phyloP scores from a whole-genome alignment of 2,329 filamentous ascomycete genomes.

The Chaetomiaceae sp. region DNA sequence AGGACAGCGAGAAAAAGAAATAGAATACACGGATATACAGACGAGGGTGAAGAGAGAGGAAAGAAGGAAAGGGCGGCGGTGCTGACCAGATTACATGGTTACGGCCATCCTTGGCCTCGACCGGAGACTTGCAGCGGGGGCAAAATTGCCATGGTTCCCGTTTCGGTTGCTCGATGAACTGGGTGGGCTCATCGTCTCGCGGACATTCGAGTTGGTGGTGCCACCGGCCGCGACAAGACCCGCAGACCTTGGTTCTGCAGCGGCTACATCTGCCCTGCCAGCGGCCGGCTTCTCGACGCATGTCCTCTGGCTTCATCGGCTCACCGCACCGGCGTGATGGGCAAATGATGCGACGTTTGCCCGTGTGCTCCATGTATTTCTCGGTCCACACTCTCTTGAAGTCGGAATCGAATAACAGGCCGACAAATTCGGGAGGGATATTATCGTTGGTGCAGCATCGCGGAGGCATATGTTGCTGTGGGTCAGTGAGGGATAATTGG shows the following conservation, averaged over 20 bases:
- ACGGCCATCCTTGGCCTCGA: slow-evolving; percentile 76
- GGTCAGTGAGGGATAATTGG: slow-evolving; percentile 68
- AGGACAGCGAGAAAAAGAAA: background rate
- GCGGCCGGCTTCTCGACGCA: slow-evolving; percentile 53
- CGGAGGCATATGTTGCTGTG: slow-evolving; percentile 72
- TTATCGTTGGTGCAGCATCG: slow-evolving; percentile 69
- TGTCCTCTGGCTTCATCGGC: slow-evolving; percentile 71
- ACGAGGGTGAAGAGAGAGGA: background rate
- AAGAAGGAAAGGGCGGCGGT: background rate
- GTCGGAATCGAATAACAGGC: slow-evolving; percentile 63
- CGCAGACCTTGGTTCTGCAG: slow-evolving; percentile 72
- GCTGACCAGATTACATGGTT: slow-evolving; percentile 84
- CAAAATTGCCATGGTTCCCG: slow-evolving; percentile 71
- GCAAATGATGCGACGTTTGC: slow-evolving; percentile 72
- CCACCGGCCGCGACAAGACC: slow-evolving; percentile 67
- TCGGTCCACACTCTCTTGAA: slow-evolving; percentile 80
- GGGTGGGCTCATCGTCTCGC: slow-evolving; percentile 60
- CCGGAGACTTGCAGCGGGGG: slow-evolving; percentile 65
- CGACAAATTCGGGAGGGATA: slow-evolving; percentile 72
- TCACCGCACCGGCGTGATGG: slow-evolving; percentile 67
- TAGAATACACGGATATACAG: too few relatives aligned
- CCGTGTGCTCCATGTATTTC: slow-evolving; percentile 72
- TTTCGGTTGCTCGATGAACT: slow-evolving; percentile 60
- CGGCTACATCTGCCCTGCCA: slow-evolving; percentile 64
- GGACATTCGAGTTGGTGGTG: slow-evolving; percentile 68